These are phyloP conservation scores for Hypholoma sublateritium DNA, from an alignment of 768 basidiomycete genomes.

Conservation along the genomic window DNA sequence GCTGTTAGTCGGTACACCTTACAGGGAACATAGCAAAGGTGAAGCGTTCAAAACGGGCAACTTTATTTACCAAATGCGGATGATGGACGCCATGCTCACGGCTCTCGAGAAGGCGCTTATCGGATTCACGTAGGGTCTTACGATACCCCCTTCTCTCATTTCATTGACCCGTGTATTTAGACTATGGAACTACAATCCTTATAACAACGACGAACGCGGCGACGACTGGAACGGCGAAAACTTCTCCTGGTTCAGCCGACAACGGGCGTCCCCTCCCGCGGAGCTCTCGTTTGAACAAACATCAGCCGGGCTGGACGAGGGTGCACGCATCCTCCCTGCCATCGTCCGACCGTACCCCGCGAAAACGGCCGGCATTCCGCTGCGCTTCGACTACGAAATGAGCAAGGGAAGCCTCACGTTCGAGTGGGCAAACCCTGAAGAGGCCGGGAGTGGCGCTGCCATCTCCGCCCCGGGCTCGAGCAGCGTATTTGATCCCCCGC, in stretches of 20 bases:
- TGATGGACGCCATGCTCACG: constrained; percentile 94
- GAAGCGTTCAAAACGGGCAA: constrained; percentile 72
- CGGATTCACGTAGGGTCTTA: constrained; percentile 76
- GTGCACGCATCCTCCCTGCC: constrained; percentile 72
- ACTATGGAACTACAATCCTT: constrained; percentile 93
- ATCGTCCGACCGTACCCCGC: constrained; percentile 90
- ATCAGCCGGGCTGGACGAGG: constrained; percentile 76
- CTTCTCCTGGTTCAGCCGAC: constrained; percentile 88
- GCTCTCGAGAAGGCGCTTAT: constrained; percentile 76
- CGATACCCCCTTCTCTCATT: neutral
- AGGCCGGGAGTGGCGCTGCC: constrained; percentile 1
- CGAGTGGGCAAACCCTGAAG: constrained; percentile 54
- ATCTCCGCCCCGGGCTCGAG: neutral
- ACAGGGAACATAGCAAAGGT: constrained; percentile 45
- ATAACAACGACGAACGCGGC: constrained; percentile 74
- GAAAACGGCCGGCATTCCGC: constrained; percentile 85
- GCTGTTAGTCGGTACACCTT: neutral
- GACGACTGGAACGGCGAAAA: constrained; percentile 97
- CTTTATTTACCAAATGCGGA: constrained; percentile 80
- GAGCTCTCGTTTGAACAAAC: constrained; percentile 59
- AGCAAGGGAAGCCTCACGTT: constrained; percentile 66
- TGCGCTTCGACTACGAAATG: constrained; percentile 74
- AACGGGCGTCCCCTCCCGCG: constrained; percentile 54
- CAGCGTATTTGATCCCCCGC: constrained; percentile 31
- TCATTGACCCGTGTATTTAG: constrained; percentile 35